Base-by-base conservation (phyloP, 1,284 basidiomycete species). In the Puccinia horiana region DNA sequence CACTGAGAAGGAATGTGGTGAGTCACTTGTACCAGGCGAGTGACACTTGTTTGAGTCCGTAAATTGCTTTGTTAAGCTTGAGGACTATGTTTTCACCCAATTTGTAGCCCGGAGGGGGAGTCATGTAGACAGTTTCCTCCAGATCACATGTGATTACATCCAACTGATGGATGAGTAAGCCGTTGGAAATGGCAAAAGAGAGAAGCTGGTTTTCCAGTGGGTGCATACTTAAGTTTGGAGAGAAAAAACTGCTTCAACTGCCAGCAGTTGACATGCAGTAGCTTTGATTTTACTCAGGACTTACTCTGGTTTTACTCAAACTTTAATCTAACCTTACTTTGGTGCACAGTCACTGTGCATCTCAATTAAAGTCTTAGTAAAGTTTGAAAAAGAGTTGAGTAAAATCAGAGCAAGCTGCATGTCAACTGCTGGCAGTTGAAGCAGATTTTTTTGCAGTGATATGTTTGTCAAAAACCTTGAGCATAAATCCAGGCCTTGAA, bases 141-240 rank as follows among this genome's bases (percentile, higher is more conserved):
- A 84, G 18, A 8, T n/a, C 37, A 23, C 83, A 83, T 26, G 76
- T 61, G 9, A 84, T 52, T 32, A 83, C 61, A 37, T 84, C 83
- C 35, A 83, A 63, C 20, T 77, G 75, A 16, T 63, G 69, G 23
- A 78, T 18, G 0, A 9, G 5, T 1, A 47, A 69, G 9, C 44
- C 40, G 0, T 67, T 40, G 0, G n/a, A 1, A 20, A 79, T 79
- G n/a, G 83, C 83, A 16, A 82, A 35, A 0, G 76, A 65, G 23
- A 76, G 88, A 88, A 61, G 88, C 85, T 77, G 49, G 47, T 35
- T 37, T 40, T 5, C 58, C 58, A 11, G n/a, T 23, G 5, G 58
- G 58, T 2, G 58, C 58, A 18, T 63, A 63, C 14, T 35, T 63
- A 1, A 32, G 26, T 1, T n/a, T 63, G 1, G 16, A 63, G 37